These are phyloP conservation scores for Rhizopus stolonifer DNA, from an alignment of 371 early-diverging fungal species.

Conservation along the genomic window DNA sequence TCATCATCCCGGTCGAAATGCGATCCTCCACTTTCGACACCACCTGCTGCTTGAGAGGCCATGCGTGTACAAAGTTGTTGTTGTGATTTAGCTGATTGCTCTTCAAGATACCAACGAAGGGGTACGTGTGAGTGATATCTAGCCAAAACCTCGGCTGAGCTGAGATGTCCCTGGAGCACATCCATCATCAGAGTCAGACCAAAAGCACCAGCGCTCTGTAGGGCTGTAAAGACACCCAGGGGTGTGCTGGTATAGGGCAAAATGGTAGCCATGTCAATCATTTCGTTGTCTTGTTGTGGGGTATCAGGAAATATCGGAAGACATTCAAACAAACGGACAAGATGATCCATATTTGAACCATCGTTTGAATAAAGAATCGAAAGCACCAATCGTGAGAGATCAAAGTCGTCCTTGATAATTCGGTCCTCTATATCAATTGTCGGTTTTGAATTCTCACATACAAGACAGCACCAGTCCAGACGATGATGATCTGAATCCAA, in stretches of 20 bases:
- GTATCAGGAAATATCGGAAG: conserved; percentile 61
- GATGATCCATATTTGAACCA: conserved; percentile 37
- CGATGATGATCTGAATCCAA: conserved; percentile 29
- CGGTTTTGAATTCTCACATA: conserved; percentile 62
- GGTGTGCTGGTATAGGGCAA: conserved; percentile 21
- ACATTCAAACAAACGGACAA: conserved; percentile 64
- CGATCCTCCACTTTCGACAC: conserved; percentile 54
- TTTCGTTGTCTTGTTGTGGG: conserved; percentile 18
- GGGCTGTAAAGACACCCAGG: conserved; percentile 38
- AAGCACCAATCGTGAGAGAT: conserved; percentile 55
- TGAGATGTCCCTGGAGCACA: conserved; percentile 63
- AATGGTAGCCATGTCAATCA: conserved; percentile 30
- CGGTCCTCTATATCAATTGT: conserved; percentile 53
- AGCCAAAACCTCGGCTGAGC: conserved; percentile 62
- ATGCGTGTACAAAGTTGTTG: conserved; percentile 63
- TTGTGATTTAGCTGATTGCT: conserved; percentile 49
- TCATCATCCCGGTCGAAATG: conserved; percentile 67
- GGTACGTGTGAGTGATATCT: conserved; percentile 63
- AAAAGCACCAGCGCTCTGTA: conserved; percentile 45
- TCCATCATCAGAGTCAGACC: conserved; percentile 63
- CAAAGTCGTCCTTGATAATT: conserved; percentile 59
- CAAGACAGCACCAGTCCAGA: conserved; percentile 54
- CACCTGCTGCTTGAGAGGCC: conserved; percentile 64
- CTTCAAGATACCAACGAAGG: conserved; percentile 59
- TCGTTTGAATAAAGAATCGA: conserved; percentile 56